These are phyloP conservation scores for Salpingoeca rosetta DNA, from an alignment of 78 protist species.

Conservation along the genomic window DNA sequence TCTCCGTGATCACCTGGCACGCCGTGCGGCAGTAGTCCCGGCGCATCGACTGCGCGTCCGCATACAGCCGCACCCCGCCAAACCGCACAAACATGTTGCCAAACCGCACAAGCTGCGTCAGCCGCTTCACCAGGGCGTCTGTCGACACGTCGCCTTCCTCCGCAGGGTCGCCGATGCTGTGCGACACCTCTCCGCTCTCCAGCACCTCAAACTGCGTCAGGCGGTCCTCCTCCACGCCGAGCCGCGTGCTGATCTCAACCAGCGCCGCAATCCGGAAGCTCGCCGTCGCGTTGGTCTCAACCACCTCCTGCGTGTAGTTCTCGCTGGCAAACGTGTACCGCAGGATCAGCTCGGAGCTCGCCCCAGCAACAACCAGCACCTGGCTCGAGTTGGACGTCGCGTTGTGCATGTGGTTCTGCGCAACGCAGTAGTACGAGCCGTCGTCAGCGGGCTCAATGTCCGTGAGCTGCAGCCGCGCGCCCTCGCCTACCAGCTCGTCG, in stretches of 20 bases:
- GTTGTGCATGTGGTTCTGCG: background rate
- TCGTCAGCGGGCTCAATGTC: background rate
- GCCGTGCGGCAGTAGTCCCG: background rate
- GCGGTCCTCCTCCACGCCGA: background rate
- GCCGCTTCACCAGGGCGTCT: background rate
- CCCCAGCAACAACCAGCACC: background rate
- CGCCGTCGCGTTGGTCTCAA: too few relatives aligned
- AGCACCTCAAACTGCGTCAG: background rate
- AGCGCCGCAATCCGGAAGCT: background rate
- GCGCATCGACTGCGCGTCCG: background rate
- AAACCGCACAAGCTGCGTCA: background rate
- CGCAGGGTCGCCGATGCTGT: background rate
- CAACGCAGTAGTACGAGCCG: background rate
- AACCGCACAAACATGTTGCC: background rate
- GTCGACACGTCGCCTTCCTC: too few relatives aligned
- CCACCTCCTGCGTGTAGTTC: too few relatives aligned
- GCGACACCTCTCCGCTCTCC: background rate
- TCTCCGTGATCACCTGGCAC: background rate
- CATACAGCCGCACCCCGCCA: background rate
- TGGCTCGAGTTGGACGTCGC: background rate
- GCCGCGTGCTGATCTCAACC: background rate
- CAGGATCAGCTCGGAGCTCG: background rate
- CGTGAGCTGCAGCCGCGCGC: background rate
- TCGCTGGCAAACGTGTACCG: background rate
- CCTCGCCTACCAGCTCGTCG: background rate